Evolutionary conservation across 805 yeast species (phyloP), one percentile per base, ranked within the genome.

Genomic region (Zygosaccharomyces rouxii): DNA sequence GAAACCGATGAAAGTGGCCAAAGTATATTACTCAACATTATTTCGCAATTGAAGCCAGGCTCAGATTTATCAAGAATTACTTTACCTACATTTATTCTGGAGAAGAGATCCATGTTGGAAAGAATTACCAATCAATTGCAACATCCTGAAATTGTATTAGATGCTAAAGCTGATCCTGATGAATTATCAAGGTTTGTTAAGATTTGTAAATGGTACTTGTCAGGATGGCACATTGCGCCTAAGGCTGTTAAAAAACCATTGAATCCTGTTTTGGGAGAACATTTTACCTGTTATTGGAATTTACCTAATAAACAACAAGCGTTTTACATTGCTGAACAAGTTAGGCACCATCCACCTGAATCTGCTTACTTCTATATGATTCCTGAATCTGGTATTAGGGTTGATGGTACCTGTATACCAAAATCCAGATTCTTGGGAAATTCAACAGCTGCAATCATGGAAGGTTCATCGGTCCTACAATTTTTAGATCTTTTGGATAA

Each of bases 171-270:
- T 2, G 70, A 77, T 2, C 63, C 66, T 2, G 86, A 86, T 54
- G 81, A 83, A 2, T 59, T 84, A 19, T 74, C 79, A 48, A 77
- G 98, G 49, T 90, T 94, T 58, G 62, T 88, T 5, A 71, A 78
- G 38, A 83, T 92, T 6, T 83, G 86, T 19, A 80, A 81, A 60
- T 92, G 97, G 96, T 94, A 94, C 66, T 74, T 94, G 67, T 80
- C 97, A 3, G 89, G 95, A 42, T 94, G 98, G 98, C 97, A 94
- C 64, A 94, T 94, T 65, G 94, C 97, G 1, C 99, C 98, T 25
- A 92, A 92, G 64, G 99, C 98, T 3, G 99, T 94, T 13, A 94
- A 94, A 66, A 94, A 94, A 68, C 99, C 99, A 0, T 74, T 94
- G 60, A 94, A 94, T 63, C 99, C 99, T 1, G 89, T 94, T 5